Evolutionary conservation across 192 early-diverging fungal species (phyloP), one percentile per base, ranked within the genome.

Genomic region (Mortierella claussenii): DNA sequence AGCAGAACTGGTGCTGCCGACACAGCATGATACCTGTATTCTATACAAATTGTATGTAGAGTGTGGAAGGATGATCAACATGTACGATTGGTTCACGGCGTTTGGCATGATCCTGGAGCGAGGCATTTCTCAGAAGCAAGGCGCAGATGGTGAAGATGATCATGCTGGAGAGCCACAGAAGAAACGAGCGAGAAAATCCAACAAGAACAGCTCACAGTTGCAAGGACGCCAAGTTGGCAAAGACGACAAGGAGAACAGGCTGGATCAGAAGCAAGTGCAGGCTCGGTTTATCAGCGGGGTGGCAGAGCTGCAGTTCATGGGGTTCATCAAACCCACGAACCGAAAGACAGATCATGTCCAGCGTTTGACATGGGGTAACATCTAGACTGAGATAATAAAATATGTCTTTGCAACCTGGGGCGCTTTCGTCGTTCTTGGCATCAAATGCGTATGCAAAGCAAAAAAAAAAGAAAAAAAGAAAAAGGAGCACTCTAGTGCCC

Each of bases 311-410:
- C 91, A 96, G 67, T 91, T 89, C 50, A 56, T 98, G 50, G 96
- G 97, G 1, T 97, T 97, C 54, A 91, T 98, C 56, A 94, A 92
- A 68, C 83, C 90, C 21, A 96, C 97, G 7, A 88, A 85, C 44
- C 76, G 94, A 42, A 99, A 99, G 79, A 95, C 93, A 13, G 97
- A 98, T 69, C 96, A 99, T 84, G 94, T 97, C 5, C 50, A 90
- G 69, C 86, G 93, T 55, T 81, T 96, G 62, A 94, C 93, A 0
- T 97, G 93, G 91, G 87, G 87, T 11, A 67, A 57, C 21, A 67
- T 67, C 27, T 62, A 51, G 37, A 15, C 37, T 40, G 13, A 10
- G 8, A 40, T 10, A 40, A 40, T 40, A n/a, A n/a, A n/a, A n/a
- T n/a, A n/a, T n/a, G n/a, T n/a, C n/a, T n/a, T n/a, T n/a, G 37